These are phyloP conservation scores for Fusarium camptoceras DNA, from an alignment of 2,329 filamentous ascomycete species.

Conservation along the genomic window DNA sequence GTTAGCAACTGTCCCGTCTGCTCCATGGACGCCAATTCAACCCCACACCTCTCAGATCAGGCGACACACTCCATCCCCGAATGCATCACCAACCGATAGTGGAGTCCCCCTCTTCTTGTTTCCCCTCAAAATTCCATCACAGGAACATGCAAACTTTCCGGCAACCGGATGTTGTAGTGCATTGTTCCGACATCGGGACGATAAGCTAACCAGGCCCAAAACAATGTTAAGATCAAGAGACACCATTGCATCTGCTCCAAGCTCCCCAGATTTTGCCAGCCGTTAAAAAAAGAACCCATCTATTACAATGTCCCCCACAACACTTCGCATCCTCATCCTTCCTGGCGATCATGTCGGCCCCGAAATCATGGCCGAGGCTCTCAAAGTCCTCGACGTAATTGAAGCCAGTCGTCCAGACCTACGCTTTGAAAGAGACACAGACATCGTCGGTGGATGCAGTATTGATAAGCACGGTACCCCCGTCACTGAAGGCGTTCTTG, in stretches of 20 bases:
- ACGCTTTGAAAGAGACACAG: constrained; percentile 46
- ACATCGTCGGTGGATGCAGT: constrained; percentile 52
- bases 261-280: not conserved
- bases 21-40: not conserved
- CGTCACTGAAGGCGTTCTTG: constrained; percentile 57
- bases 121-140: not conserved
- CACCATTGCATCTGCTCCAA: not conserved
- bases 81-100: not conserved
- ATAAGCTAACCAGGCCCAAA: not conserved
- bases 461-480: constrained; percentile 59
- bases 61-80: not conserved
- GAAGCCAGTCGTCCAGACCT: constrained; percentile 48
- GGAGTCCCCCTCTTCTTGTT: not conserved
- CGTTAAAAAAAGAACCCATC: not conserved
- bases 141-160: not conserved
- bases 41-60: not conserved
- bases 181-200: not conserved
- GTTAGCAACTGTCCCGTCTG: not conserved
- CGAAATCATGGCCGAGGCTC: constrained; percentile 59
- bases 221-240: not conserved
- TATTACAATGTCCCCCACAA: not conserved
- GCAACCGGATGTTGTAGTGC: not conserved
- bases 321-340: constrained; percentile 55
- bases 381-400: constrained; percentile 59
- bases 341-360: constrained; percentile 61